phyloP scores from a whole-genome alignment of 2,329 filamentous ascomycete species.

The Hypoxylon rubiginosum region DNA sequence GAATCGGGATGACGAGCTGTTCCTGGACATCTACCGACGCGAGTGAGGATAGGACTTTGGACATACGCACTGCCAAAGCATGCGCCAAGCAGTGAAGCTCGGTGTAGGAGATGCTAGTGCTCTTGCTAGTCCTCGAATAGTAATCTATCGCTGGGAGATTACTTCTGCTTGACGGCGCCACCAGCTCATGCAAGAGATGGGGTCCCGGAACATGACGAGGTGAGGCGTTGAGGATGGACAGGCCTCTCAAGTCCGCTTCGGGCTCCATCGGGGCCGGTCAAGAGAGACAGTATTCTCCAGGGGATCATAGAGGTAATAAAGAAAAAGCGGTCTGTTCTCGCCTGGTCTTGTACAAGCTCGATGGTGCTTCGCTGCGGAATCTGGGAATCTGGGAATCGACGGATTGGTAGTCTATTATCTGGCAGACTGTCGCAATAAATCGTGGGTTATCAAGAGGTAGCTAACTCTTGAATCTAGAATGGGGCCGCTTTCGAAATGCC shows the following conservation, averaged over 20 bases:
- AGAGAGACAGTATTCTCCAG: neutral
- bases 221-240: slow-evolving; percentile 70
- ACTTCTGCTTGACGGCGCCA: slow-evolving; percentile 58
- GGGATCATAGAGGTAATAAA: neutral
- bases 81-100: slow-evolving; percentile 72
- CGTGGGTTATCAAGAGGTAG: neutral
- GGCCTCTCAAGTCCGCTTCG: slow-evolving; percentile 35
- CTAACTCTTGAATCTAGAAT: neutral
- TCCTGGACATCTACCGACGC: slow-evolving; percentile 14
- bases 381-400: neutral
- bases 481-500: too few species aligned
- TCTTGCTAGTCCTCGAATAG: slow-evolving; percentile 61
- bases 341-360: neutral
- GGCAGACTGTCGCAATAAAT: neutral
- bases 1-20: slow-evolving; percentile 76
- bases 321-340: neutral
- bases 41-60: slow-evolving; percentile 49
- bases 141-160: slow-evolving; percentile 73
- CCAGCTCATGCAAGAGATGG: slow-evolving; percentile 64
- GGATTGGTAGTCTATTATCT: neutral
- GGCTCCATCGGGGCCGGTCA: slow-evolving; percentile 23
- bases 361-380: neutral
- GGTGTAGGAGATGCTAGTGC: slow-evolving; percentile 69
- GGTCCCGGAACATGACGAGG: slow-evolving; percentile 65
- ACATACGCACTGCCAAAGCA: slow-evolving; percentile 66